A percentile compares a stretch with the other conserved stretches of the same genome.
Conservation (phyloP, 768 basidiomycete genomes). For the Boletus edulis region DNA sequence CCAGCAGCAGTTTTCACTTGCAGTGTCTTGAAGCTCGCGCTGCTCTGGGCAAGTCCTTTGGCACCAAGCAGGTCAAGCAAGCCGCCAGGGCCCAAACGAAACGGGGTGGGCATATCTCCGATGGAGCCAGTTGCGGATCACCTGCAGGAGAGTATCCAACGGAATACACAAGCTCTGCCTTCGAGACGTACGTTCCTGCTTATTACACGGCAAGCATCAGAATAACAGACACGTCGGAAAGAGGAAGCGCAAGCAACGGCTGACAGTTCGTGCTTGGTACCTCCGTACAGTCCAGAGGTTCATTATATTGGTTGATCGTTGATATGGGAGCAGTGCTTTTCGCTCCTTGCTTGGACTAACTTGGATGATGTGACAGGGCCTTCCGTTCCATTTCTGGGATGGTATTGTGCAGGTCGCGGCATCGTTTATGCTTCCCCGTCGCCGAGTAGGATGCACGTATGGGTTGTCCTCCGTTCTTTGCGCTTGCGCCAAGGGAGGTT, state of each 20-base stretch:
- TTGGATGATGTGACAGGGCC: conserved; percentile 58
- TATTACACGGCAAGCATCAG: neutral
- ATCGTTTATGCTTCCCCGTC: conserved; percentile 40
- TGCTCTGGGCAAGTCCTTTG: conserved; percentile 88
- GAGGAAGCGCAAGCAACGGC: conserved; percentile 66
- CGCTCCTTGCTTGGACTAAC: conserved; percentile 49
- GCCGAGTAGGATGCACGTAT: conserved; percentile 63
- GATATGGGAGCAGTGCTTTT: conserved; percentile 56
- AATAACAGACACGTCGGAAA: conserved; percentile 23
- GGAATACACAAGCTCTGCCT: conserved; percentile 65
- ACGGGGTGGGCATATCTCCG: conserved; percentile 82
- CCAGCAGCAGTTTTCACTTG: conserved; percentile 50
- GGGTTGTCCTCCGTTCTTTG: conserved; percentile 23
- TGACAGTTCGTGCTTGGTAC: conserved; percentile 70
- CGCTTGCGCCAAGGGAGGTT: neutral
- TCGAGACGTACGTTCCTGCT: conserved; percentile 55
- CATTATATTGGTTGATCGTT: conserved; percentile 63
- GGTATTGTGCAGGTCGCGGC: conserved; percentile 67
- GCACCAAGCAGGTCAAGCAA: conserved; percentile 90
- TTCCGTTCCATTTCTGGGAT: conserved; percentile 82
- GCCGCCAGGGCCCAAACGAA: conserved; percentile 79
- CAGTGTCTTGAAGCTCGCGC: conserved; percentile 61
- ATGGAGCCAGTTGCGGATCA: conserved; percentile 83
- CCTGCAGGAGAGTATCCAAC: conserved; percentile 81
- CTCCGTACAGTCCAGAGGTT: conserved; percentile 47